Conservation (phyloP, 2,329 filamentous ascomycete species). For the Cytospora paraplurivora region DNA sequence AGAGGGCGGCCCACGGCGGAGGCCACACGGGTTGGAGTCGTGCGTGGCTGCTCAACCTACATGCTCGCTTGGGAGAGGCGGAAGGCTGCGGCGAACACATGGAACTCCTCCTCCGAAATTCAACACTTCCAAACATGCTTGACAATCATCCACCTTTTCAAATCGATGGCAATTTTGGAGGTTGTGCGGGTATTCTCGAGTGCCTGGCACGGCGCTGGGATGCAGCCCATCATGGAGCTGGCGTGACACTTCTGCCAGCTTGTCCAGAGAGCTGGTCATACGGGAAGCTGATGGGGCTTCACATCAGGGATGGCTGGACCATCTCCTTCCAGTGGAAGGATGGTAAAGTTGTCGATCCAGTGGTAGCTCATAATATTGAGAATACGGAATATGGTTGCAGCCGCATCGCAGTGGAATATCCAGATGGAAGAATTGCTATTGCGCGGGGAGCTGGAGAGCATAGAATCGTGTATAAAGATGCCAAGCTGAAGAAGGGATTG, state of each 20-base stretch:
- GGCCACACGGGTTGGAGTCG: conserved; percentile 56
- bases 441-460: conserved; percentile 25
- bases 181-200: conserved; percentile 49
- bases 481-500: conserved; percentile 10
- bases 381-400: conserved; percentile 2
- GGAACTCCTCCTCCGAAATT: conserved; percentile 42
- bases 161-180: conserved; percentile 54
- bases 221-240: conserved; percentile 29
- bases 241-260: conserved; percentile 42
- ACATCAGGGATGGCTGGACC: conserved; percentile 40
- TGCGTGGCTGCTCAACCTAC: conserved; percentile 53
- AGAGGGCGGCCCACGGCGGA: conserved; percentile 39
- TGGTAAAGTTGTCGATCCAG: conserved; percentile 26
- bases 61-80: conserved; percentile 46
- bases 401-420: conserved; percentile 14
- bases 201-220: conserved; percentile 45
- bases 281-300: conserved; percentile 40
- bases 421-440: conserved; percentile 13
- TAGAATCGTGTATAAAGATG: conserved; percentile 1
- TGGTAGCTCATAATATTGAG: conserved; percentile 7
- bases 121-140: conserved; percentile 48
- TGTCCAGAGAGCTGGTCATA: conserved; percentile 40
- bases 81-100: conserved; percentile 43
- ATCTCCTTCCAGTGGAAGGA: conserved; percentile 43
- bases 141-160: conserved; percentile 51